These are phyloP conservation scores for Mycena chlorophos DNA, from an alignment of 768 basidiomycete species.

Conservation along the genomic window DNA sequence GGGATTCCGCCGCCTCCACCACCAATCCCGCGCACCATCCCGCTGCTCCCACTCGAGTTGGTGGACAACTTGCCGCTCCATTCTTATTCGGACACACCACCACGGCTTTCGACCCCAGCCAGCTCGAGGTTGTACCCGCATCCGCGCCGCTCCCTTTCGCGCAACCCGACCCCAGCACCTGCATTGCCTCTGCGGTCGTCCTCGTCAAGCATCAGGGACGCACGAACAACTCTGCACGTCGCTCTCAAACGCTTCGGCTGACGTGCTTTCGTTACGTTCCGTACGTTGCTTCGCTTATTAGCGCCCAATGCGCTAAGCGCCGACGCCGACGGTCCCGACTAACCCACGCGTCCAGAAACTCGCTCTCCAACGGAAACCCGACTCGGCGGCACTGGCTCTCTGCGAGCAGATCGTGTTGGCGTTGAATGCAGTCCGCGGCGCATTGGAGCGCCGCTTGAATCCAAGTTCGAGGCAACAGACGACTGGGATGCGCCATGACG, in stretches of 20 bases:
- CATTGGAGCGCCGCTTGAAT: slow-evolving; percentile 15
- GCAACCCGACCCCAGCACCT: not conserved
- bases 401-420: slow-evolving; percentile 10
- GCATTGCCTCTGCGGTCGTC: not conserved
- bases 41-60: not conserved
- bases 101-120: not conserved
- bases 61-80: not conserved
- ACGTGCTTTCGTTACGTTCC: slow-evolving; percentile 14
- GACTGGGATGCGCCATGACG: slow-evolving; percentile 12
- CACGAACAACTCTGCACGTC: not conserved
- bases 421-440: slow-evolving; percentile 11
- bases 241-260: not conserved
- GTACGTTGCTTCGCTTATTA: slow-evolving; percentile 8
- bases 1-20: not conserved
- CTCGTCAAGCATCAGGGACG: not conserved
- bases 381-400: slow-evolving; percentile 7
- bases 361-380: slow-evolving; percentile 9
- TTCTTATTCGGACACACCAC: not conserved
- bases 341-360: slow-evolving; percentile 9
- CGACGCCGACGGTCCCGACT: not conserved
- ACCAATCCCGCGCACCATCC: not conserved
- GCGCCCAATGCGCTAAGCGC: too few species aligned
- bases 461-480: too few species aligned
- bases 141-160: not conserved
- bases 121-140: not conserved